These are phyloP conservation scores for Globisporangium sylvaticum DNA, from an alignment of 352 stramenopile genomes.

Conservation along the genomic window DNA sequence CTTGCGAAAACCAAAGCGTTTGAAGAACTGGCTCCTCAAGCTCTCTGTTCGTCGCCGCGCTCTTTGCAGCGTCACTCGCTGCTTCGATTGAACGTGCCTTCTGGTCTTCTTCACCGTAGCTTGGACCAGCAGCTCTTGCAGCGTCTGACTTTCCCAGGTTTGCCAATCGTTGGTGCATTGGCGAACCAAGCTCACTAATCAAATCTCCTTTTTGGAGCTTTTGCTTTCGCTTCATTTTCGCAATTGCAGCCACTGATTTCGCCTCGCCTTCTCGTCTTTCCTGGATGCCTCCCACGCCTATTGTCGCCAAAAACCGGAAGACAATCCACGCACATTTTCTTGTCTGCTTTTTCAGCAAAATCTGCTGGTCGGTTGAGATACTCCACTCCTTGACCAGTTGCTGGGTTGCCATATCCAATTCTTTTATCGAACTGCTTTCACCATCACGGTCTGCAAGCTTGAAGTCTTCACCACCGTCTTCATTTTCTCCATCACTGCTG, in stretches of 20 bases:
- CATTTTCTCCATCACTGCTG: slow-evolving; percentile 14
- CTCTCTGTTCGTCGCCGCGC: slow-evolving; percentile 62
- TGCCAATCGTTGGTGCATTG: slow-evolving; percentile 14
- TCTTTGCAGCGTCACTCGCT: slow-evolving; percentile 77
- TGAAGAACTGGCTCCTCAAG: slow-evolving; percentile 73
- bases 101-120: slow-evolving; percentile 51
- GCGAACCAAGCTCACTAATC: slow-evolving; percentile 16
- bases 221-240: slow-evolving; percentile 73
- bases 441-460: not conserved
- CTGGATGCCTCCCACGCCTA: slow-evolving; percentile 63
- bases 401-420: slow-evolving; percentile 1
- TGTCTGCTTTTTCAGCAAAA: slow-evolving; percentile 69
- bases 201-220: slow-evolving; percentile 40
- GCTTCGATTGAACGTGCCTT: slow-evolving; percentile 58
- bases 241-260: slow-evolving; percentile 50
- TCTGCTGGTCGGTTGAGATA: slow-evolving; percentile 58
- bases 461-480: slow-evolving; percentile 21
- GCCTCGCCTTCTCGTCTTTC: slow-evolving; percentile 74
- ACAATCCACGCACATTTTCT: slow-evolving; percentile 74
- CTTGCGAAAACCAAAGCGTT: slow-evolving; percentile 85
- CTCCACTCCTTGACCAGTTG: slow-evolving; percentile 38
- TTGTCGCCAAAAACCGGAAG: slow-evolving; percentile 73
- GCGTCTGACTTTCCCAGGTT: slow-evolving; percentile 17
- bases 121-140: slow-evolving; percentile 21
- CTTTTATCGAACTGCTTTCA: not conserved